Percentiles rank a stretch among this genome's conserved stretches.
phyloP scores from a whole-genome alignment of 768 basidiomycete species.

The Termitomyces sp. region DNA sequence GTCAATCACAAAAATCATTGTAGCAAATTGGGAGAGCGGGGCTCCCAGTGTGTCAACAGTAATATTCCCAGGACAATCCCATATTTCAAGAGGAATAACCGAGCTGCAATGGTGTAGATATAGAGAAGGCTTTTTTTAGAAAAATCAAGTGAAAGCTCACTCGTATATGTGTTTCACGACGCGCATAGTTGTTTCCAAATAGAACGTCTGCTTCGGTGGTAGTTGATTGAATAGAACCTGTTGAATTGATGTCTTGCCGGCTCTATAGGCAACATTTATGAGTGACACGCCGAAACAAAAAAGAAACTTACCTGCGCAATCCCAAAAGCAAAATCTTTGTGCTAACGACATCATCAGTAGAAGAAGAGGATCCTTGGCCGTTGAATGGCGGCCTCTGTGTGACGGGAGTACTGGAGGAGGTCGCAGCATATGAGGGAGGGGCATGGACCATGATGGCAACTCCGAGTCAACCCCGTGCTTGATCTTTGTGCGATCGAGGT shows the following conservation, averaged over 20 bases:
- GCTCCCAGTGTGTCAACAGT: slow-evolving; percentile 74
- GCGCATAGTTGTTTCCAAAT: slow-evolving; percentile 81
- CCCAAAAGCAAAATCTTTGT: slow-evolving; percentile 74
- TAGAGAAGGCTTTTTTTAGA: neutral
- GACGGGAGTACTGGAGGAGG: slow-evolving; percentile 22
- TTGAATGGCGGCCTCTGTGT: slow-evolving; percentile 21
- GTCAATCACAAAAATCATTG: slow-evolving; percentile 91
- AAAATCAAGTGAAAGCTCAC: slow-evolving; percentile 40
- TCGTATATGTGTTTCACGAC: slow-evolving; percentile 72
- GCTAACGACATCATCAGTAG: slow-evolving; percentile 28
- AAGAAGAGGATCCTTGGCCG: slow-evolving; percentile 18
- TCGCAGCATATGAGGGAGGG: slow-evolving; percentile 26
- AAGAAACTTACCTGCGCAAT: slow-evolving; percentile 47
- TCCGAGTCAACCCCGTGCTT: slow-evolving; percentile 5
- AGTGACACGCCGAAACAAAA: neutral
- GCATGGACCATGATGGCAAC: slow-evolving; percentile 17
- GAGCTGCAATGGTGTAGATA: slow-evolving; percentile 47
- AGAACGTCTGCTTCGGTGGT: slow-evolving; percentile 81
- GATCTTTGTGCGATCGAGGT: neutral
- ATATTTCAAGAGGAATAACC: slow-evolving; percentile 88
- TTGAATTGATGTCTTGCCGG: slow-evolving; percentile 88
- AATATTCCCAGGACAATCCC: slow-evolving; percentile 90
- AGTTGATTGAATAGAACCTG: slow-evolving; percentile 89
- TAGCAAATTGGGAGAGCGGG: slow-evolving; percentile 73
- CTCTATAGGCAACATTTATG: slow-evolving; percentile 37